phyloP scores from a whole-genome alignment of 176 grass and related monocot species.

The Puccinellia tenuiflora region DNA sequence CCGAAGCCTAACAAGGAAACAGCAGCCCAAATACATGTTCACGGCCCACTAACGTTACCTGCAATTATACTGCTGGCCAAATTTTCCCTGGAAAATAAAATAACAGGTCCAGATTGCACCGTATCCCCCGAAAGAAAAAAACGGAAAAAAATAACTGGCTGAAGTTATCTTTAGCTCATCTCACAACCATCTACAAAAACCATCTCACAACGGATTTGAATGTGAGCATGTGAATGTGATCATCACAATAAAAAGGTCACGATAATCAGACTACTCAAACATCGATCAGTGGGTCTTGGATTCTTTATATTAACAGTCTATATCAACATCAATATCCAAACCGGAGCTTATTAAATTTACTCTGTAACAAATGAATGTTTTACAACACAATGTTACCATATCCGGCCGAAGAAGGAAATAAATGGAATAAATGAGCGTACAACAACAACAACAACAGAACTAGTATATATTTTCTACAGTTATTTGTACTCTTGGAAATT shows the following conservation, averaged over 20 bases:
- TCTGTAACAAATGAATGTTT: background rate
- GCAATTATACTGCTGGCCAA: background rate
- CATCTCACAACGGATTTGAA: too few species aligned
- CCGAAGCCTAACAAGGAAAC: background rate
- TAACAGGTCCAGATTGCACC: too few species aligned
- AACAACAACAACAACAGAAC: slow-evolving; percentile 7
- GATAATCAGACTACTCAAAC: background rate
- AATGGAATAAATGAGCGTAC: slow-evolving; percentile 16
- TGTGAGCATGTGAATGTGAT: background rate
- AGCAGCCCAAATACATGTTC: background rate
- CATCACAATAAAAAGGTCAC: background rate
- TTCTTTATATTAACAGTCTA: background rate
- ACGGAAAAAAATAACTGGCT: background rate
- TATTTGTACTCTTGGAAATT: slow-evolving; percentile 95
- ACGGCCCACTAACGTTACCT: background rate
- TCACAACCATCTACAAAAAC: background rate
- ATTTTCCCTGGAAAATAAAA: too few species aligned
- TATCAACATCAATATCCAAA: background rate
- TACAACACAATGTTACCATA: background rate
- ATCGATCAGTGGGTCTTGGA: background rate
- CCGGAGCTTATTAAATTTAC: background rate
- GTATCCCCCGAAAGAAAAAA: too few species aligned
- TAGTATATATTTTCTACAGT: slow-evolving; percentile 18
- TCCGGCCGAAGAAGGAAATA: background rate
- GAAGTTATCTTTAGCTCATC: background rate